Evolutionary conservation across 2,329 filamentous ascomycete species (phyloP).

Genomic region (Fusarium veterinarium): DNA sequence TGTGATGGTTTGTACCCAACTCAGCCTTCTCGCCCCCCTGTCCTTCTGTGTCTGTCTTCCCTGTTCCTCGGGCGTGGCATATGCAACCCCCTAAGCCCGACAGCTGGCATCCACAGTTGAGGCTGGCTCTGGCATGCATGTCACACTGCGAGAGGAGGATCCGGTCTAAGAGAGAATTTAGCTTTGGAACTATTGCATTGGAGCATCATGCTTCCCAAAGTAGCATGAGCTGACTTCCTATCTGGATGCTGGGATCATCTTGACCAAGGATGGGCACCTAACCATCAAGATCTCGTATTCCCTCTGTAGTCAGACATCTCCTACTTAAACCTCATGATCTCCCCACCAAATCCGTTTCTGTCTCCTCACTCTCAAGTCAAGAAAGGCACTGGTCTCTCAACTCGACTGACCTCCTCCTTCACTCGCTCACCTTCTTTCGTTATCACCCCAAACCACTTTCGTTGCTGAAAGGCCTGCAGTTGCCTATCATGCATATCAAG

Average conservation of each 20-base stretch:
- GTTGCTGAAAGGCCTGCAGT: constrained; percentile 28
- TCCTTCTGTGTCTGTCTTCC: neutral
- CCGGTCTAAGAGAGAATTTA: constrained; percentile 15
- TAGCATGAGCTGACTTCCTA: constrained; percentile 34
- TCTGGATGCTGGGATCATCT: constrained; percentile 17
- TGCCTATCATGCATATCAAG: constrained; percentile 41
- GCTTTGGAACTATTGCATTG: constrained; percentile 33
- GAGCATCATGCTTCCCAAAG: constrained; percentile 28
- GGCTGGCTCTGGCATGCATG: constrained; percentile 32
- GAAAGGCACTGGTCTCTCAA: constrained; percentile 30
- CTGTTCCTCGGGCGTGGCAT: constrained; percentile 4
- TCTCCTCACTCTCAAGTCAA: constrained; percentile 32
- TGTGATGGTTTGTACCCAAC: constrained; percentile 1
- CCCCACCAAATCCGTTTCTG: neutral
- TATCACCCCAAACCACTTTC: constrained; percentile 7
- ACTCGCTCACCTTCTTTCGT: constrained; percentile 21
- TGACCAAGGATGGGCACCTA: neutral
- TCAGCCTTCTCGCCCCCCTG: constrained; percentile 5
- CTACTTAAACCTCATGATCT: constrained; percentile 33
- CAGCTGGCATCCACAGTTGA: constrained; percentile 38
- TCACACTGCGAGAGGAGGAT: constrained; percentile 14
- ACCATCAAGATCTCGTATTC: constrained; percentile 15
- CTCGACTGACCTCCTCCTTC: constrained; percentile 16
- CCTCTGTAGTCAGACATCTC: neutral
- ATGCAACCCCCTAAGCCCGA: constrained; percentile 20